Conservation (phyloP, 148 eudicot species). For the Heliosperma pusillum region DNA sequence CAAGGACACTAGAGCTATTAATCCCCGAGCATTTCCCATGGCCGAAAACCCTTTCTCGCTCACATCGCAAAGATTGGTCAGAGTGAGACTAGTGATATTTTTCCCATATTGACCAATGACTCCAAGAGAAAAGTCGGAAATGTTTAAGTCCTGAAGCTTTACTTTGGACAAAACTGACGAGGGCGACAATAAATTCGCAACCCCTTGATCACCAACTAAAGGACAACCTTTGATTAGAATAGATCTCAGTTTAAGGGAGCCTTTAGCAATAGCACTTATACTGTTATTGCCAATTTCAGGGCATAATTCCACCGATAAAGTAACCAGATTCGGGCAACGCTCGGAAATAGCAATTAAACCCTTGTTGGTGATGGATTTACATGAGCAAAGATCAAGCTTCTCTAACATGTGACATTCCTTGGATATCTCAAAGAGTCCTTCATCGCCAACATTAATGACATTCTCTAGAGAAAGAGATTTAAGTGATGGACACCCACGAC, state of each 20-base stretch:
- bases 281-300: slow-evolving; percentile 59
- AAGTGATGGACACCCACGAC: slow-evolving; percentile 79
- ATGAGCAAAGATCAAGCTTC: slow-evolving; percentile 70
- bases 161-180: slow-evolving; percentile 51
- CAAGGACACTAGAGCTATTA: slow-evolving; percentile 46
- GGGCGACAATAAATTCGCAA: slow-evolving; percentile 55
- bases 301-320: slow-evolving; percentile 72
- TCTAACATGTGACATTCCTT: slow-evolving; percentile 65
- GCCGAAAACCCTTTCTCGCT: slow-evolving; percentile 82
- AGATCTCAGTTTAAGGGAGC: slow-evolving; percentile 59
- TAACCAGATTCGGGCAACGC: slow-evolving; percentile 68
- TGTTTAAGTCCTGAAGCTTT: slow-evolving; percentile 55
- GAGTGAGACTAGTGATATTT: slow-evolving; percentile 51
- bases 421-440: slow-evolving; percentile 66
- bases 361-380: slow-evolving; percentile 62
- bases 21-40: slow-evolving; percentile 78
- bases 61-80: slow-evolving; percentile 56
- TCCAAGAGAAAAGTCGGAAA: slow-evolving; percentile 78
- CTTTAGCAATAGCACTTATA: slow-evolving; percentile 56
- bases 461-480: slow-evolving; percentile 68
- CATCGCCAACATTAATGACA: slow-evolving; percentile 58
- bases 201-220: slow-evolving; percentile 75
- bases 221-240: slow-evolving; percentile 69
- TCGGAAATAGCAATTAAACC: slow-evolving; percentile 69
- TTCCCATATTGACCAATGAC: slow-evolving; percentile 82